phyloP scores from a whole-genome alignment of 208 protist genomes.

The Leishmania turanica region DNA sequence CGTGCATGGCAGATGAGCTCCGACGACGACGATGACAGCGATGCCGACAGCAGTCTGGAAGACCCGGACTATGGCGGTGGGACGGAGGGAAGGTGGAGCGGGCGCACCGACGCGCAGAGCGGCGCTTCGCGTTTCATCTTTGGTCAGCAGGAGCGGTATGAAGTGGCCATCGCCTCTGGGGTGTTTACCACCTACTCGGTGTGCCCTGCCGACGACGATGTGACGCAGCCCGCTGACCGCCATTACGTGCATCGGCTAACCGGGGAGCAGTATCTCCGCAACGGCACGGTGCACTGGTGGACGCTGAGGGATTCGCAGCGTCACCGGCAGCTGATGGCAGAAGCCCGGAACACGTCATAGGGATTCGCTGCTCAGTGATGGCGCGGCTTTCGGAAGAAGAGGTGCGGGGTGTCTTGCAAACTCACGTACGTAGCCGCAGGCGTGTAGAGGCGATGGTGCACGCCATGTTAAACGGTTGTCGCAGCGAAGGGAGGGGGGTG shows the following conservation, averaged over 20 bases:
- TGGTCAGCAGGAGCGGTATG: neutral
- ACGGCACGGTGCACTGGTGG: conserved; percentile 32
- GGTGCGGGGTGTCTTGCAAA: neutral
- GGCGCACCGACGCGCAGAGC: neutral
- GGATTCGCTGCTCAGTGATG: neutral
- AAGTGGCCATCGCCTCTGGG: conserved; percentile 19
- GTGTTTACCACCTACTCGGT: conserved; percentile 13
- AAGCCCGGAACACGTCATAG: conserved; percentile 1
- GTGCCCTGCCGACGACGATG: neutral
- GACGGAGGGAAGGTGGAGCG: neutral
- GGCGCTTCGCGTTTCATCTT: neutral
- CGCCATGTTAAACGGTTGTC: neutral
- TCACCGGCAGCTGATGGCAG: conserved; percentile 23
- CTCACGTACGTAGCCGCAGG: neutral
- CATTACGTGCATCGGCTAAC: neutral
- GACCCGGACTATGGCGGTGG: neutral
- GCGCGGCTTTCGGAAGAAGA: neutral
- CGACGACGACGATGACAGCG: conserved; percentile 3
- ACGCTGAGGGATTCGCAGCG: conserved; percentile 23
- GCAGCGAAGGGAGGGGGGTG: neutral
- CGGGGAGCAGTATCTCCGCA: conserved; percentile 13
- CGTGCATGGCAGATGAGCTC: neutral
- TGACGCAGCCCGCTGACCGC: neutral
- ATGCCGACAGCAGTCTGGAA: neutral
- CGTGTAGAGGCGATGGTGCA: neutral